Percentiles rank a stretch among this genome's conserved stretches.
phyloP scores from a whole-genome alignment of 1,139 yeast species.

The Sugiyamaella novakii region DNA sequence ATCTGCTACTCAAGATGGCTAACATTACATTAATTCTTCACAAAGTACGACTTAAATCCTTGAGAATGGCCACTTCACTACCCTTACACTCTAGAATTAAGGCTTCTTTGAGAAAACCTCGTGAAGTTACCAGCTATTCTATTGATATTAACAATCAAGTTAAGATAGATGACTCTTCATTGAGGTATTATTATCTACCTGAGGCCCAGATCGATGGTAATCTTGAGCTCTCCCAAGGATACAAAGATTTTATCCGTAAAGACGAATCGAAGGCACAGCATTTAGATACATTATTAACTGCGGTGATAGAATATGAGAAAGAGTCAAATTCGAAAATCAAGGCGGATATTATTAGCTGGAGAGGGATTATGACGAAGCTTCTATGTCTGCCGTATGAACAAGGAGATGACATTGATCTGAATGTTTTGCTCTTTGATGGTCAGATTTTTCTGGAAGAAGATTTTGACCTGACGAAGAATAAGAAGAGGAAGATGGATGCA shows the following conservation, averaged over 20 bases:
- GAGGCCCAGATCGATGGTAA: constrained; percentile 57
- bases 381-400: constrained; percentile 61
- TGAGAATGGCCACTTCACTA: constrained; percentile 13
- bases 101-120: constrained; percentile 63
- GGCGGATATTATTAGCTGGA: constrained; percentile 74
- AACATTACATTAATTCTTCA: no score
- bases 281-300: constrained; percentile 58
- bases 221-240: constrained; percentile 67
- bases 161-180: constrained; percentile 53
- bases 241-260: constrained; percentile 55
- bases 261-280: constrained; percentile 59
- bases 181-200: constrained; percentile 77
- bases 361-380: constrained; percentile 76
- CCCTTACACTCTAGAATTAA: constrained; percentile 36
- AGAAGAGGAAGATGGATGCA: constrained; percentile 33
- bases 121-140: constrained; percentile 64
- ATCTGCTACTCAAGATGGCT: no score
- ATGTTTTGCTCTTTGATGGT: constrained; percentile 71
- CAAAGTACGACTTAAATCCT: no score
- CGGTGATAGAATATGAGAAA: constrained; percentile 60
- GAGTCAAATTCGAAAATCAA: constrained; percentile 50
- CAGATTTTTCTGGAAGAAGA: constrained; percentile 80
- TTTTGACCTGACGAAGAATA: constrained; percentile 43
- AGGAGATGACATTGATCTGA: constrained; percentile 61
- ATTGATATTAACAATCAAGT: constrained; percentile 54